Base-by-base conservation (phyloP, 2,329 filamentous ascomycete genomes). In the Colletotrichum higginsianum region DNA sequence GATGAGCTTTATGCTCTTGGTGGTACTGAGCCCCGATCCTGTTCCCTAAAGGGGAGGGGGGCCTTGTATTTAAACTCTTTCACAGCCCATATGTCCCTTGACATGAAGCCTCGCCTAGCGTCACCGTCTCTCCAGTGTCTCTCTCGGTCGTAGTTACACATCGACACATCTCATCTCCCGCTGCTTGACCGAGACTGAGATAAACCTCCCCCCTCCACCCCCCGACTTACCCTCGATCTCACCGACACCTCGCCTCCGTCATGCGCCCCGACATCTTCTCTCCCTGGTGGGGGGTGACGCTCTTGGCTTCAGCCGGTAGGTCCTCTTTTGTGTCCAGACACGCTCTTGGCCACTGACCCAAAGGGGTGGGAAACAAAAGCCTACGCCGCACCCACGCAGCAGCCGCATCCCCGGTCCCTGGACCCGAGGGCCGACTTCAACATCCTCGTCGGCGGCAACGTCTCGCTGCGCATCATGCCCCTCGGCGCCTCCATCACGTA, bases 401-500 rank as follows among this genome's bases (percentile, higher is more conserved):
- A 63, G 56, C 69, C 60, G 42, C 35, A 63, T 6, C 3, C 56
- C 62, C 55, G 63, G 23, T 40, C 42, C n/a, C 52, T 73, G 50
- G 55, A 62, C 21, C 18, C 61, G 42, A 62, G 73, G 42, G 40
- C 55, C 55, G 66, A 70, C 57, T 67, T 74, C 64, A 56, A 50
- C 13, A 46, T 63, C 44, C 64, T 74, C 42, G 71, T 74, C 42
- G 71, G 67, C 47, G 73, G 71, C 68, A 79, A 76, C 57, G 74
- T 77, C 7, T 71, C 79, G n/a, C 78, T 85, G 11, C 82, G 83
- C 53, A 80, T 85, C 74, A 83, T 86, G 80, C 79, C 83, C 3
- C 79, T 85, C 2, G 84, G 84, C 57, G 84, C 83, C 1, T 84
- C 82, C 64, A 84, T 85, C 68, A 84, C 83, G 12, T 81, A 75